Conservation (phyloP, 345 rosid species). For the Cardamine occulta region DNA sequence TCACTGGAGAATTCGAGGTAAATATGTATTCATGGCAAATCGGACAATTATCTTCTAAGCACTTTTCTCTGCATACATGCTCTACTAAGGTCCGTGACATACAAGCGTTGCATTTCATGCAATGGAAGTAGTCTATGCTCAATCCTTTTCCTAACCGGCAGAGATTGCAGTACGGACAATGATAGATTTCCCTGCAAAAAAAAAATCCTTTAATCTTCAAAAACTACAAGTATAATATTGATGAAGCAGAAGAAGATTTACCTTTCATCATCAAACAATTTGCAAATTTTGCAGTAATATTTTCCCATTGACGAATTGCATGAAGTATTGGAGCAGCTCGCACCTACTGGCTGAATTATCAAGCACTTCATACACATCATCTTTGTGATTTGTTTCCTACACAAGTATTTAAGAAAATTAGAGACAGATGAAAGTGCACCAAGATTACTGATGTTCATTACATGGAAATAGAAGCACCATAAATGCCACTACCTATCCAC, state of each 20-base stretch:
- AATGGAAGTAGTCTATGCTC: slow-evolving; percentile 77
- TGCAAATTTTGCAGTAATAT: slow-evolving; percentile 84
- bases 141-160: slow-evolving; percentile 87
- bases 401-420: background rate
- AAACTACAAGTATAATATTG: background rate
- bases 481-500: slow-evolving; percentile 61
- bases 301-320: slow-evolving; percentile 72
- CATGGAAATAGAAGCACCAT: background rate
- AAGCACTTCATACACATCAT: slow-evolving; percentile 96
- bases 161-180: slow-evolving; percentile 85
- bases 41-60: slow-evolving; percentile 81
- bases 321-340: slow-evolving; percentile 56
- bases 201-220: background rate
- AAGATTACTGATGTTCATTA: background rate
- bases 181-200: slow-evolving; percentile 77
- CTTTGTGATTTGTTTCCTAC: slow-evolving; percentile 63
- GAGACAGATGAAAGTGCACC: background rate
- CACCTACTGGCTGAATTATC: slow-evolving; percentile 63
- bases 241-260: slow-evolving; percentile 22
- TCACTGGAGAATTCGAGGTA: slow-evolving; percentile 65
- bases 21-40: slow-evolving; percentile 82
- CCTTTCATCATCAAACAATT: slow-evolving; percentile 77
- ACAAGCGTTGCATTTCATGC: slow-evolving; percentile 95
- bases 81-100: slow-evolving; percentile 58
- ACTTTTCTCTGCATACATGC: slow-evolving; percentile 70